Base-by-base conservation (phyloP, 495 filamentous ascomycete species). In the Xylaria intraflava region DNA sequence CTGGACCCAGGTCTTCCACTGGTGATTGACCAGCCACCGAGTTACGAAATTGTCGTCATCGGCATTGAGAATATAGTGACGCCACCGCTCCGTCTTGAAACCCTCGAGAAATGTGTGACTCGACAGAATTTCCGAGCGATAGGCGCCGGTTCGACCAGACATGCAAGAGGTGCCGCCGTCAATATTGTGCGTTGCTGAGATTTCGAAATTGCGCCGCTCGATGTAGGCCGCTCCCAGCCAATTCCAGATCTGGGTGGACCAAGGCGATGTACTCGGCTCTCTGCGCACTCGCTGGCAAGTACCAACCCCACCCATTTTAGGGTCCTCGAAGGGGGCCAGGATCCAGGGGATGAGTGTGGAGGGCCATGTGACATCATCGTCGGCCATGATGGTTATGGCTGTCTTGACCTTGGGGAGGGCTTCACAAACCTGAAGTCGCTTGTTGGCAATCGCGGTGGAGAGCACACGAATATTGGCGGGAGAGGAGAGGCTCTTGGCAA, bases 11-110 rank as follows among this genome's bases (percentile, higher is more conserved):
- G 83, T 82, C 47, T 78, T 74, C 78, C 76, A 86, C 16, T 75
- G 70, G 43, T 72, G 59, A 29, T 62, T 65, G 27, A 85, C 80
- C 51, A 78, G 65, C 72, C 77, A 87, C 8, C 84, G 76, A 0
- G 85, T 87, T 56, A 80, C 76, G 62, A 81, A 87, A 62, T 87
- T 86, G 69, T 87, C 85, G 61, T 86, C 82, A 65, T 86, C 84
- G 0, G 81, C 75, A 50, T 82, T 81, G 19, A 86, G 69, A 5
- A 59, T 49, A 14, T 59, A 64, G 55, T 80, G 77, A 56, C 75
- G 75, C 59, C 77, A 80, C 14, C 61, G 70, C 61, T 88, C 84
- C 35, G 81, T 72, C 14, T 68, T 72, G 65, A 83, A 87, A 9
- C 69, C 77, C 14, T 72, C 50, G 4, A 75, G 46, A 60, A 78